Conservation (phyloP, 345 rosid genomes). For the Euphorbia tirucalli region DNA sequence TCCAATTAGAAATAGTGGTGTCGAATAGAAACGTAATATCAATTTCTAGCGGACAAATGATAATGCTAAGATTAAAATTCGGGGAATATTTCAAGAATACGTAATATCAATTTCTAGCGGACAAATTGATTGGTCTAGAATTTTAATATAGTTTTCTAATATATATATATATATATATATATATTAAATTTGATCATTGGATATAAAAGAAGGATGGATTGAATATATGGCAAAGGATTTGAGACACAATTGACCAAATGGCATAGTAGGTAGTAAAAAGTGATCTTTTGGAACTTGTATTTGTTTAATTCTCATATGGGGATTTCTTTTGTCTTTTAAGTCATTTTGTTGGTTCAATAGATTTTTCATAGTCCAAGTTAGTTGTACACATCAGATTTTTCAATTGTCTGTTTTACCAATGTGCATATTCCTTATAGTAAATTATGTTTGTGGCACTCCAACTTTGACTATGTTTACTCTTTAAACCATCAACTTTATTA, state of each 20-base stretch:
- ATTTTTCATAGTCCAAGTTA: no score
- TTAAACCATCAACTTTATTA: no score
- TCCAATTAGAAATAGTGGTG: no score
- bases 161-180: no score
- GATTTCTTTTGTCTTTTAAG: background rate
- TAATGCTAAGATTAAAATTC: no score
- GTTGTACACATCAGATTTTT: background rate
- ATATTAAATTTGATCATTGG: no score
- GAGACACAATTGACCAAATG: background rate
- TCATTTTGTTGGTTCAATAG: no score
- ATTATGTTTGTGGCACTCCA: background rate
- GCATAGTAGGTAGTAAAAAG: conserved; percentile 7
- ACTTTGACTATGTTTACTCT: no score
- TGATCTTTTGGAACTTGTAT: conserved; percentile 2
- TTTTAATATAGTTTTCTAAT: no score
- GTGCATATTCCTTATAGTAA: no score
- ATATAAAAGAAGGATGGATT: background rate
- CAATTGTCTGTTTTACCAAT: background rate
- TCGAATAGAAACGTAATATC: no score
- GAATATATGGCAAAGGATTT: background rate
- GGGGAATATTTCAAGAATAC: no score
- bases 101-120: background rate
- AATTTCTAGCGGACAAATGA: background rate
- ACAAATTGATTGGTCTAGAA: background rate
- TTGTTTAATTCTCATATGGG: background rate